Conservation (phyloP, 495 filamentous ascomycete genomes). For the Eremomyces bilateralis region DNA sequence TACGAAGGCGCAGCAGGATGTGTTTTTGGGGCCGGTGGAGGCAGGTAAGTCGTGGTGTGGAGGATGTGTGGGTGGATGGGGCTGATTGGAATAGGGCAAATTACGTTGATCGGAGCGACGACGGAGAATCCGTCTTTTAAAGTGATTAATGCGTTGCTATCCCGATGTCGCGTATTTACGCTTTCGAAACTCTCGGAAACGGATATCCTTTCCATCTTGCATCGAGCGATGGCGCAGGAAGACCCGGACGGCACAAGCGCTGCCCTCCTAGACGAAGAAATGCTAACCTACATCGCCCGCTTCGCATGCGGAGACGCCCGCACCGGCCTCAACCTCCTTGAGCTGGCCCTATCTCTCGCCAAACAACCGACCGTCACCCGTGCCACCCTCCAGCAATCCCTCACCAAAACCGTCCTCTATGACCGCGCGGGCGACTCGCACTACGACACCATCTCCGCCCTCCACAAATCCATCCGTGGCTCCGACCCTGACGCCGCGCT, state of each 20-base stretch:
- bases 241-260: conserved; percentile 12
- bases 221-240: conserved; percentile 47
- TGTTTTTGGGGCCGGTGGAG: conserved; percentile 85
- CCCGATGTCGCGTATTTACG: conserved; percentile 77
- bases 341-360: conserved; percentile 52
- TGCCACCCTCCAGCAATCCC: conserved; percentile 48
- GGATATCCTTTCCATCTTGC: conserved; percentile 49
- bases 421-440: conserved; percentile 90
- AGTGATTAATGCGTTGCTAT: conserved; percentile 69
- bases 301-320: conserved; percentile 86
- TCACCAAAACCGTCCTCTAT: conserved; percentile 85
- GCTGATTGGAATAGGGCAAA: conserved; percentile 73
- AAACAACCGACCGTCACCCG: conserved; percentile 30
- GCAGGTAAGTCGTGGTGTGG: too few species aligned
- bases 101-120: conserved; percentile 85
- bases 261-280: conserved; percentile 46
- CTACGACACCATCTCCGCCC: conserved; percentile 87
- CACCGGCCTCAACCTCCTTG: conserved; percentile 78
- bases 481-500: conserved; percentile 68
- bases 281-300: conserved; percentile 58
- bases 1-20: conserved; percentile 82
- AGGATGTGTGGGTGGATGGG: conserved; percentile 82
- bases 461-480: conserved; percentile 88
- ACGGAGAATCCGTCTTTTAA: conserved; percentile 97
- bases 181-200: conserved; percentile 48